Base-by-base conservation (phyloP, 2,329 filamentous ascomycete species). In the Gaeumannomyces sp. region DNA sequence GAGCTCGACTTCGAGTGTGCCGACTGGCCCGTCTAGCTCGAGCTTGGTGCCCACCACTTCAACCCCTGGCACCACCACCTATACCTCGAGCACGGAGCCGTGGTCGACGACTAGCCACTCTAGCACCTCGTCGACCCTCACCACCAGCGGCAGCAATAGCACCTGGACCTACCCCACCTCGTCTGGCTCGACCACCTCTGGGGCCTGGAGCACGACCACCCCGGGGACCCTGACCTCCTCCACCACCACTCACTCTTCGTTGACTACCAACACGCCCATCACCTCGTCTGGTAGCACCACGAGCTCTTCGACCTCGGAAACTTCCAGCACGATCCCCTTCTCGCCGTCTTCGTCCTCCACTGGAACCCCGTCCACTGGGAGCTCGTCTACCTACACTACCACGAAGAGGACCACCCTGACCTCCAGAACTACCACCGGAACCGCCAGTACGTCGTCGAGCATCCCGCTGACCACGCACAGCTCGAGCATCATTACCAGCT, bases 211-310 rank as follows among this genome's bases (percentile, higher is more conserved):
- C 53, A 57, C 22, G 22, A 57, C 53, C 7, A 27, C 53, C 53
- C 53, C 53, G 53, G 60, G 35, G 35, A 28, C 61, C 27, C 35
- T 45, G 38, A 62, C 61, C 60, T 61, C 60, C 28, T 61, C 60
- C 16, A 22, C 29, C 53, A 33, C 61, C 11, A 31, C 28, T 25
- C 45, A 58, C 61, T 56, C 59, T 6, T 33, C 59, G n/a, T 2
- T 57, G n/a, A 63, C 50, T 29, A 58, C 53, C 53, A 50, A 53
- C 50, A 63, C 33, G n/a, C 53, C 61, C 53, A 53, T 35, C 16
- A 63, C 53, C 6, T 57, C 61, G 35, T 57, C 61, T 19, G 61
- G 45, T 14, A 63, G 45, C 19, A 50, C 35, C 45, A 59, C 62
- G 27, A 59, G 25, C 11, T 53, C 38, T 5, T 62, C 60, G 22